Evolutionary conservation across 164 flowering plant species (phyloP), one percentile per base, ranked within the genome.

Genomic region (Vitis rupestris): DNA sequence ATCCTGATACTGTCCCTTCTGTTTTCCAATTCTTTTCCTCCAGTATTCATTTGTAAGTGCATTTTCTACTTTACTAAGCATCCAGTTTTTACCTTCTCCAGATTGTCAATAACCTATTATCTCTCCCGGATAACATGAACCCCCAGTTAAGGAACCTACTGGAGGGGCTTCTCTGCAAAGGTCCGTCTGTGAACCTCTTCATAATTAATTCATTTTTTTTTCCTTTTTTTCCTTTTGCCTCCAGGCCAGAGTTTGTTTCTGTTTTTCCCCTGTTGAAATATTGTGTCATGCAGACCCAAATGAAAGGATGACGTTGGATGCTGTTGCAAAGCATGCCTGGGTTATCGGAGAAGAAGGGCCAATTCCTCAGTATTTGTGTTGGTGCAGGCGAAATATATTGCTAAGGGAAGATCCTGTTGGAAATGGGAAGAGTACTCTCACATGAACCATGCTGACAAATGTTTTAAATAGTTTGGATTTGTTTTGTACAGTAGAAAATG

Each of bases 121-220:
- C 48, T 8, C 79, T 91, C 44, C 98, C 95, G 1, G 83, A 80
- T 48, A 77, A 73, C 31, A 75, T 88, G 65, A 76, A 83, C 72
- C 87, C 92, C 10, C 79, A 80, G 72, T 79, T 93, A 67, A 88
- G 74, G 76, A 64, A 85, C 77, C 79, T 93, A 66, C 13, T 93
- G 19, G 87, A 85, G 71, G 95, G 97, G 14, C 85, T 93, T 75
- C 95, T 93, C 19, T 88, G 91, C 86, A 93, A 91, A 91, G 98
- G 98, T 86, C 12, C 27, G 87, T 54, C 44, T 3, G 44, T 37
- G 44, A 37, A 37, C 44, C 44, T 6, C 44, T 37, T 37, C 44
- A 47, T 50, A 17, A 13, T 68, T 11, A 0, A 8, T 7, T 30
- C 19, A 54, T 10, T 65, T 48, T 47, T 10, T 30, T 2, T 16